Percentiles rank a stretch among this genome's conserved stretches.
phyloP scores from a whole-genome alignment of 345 rosid genomes.

The Euphorbia peplus region DNA sequence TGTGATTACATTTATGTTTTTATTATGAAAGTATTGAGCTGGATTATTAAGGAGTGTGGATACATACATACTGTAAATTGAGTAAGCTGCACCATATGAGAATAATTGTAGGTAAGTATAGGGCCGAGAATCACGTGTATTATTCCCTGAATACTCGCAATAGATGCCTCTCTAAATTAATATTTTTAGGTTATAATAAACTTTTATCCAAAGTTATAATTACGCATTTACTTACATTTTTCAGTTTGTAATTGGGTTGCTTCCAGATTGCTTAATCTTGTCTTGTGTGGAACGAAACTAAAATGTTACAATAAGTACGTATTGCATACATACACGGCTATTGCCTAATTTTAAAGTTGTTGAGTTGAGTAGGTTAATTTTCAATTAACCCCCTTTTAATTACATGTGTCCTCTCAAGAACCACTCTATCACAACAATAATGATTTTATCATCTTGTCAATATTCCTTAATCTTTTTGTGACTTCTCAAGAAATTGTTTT shows the following conservation, averaged over 20 bases:
- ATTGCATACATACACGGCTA: background rate
- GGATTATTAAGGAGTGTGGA: background rate
- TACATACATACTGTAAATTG: background rate
- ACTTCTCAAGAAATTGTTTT: no score
- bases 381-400: background rate
- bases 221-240: background rate
- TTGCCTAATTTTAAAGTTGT: background rate
- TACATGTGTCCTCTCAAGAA: background rate
- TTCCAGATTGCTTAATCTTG: constrained; percentile 35
- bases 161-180: constrained; percentile 28
- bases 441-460: background rate
- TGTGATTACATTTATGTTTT: no score
- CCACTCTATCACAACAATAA: background rate
- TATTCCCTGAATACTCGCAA: constrained; percentile 52
- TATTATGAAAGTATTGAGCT: background rate
- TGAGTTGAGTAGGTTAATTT: no score
- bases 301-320: background rate
- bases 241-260: constrained; percentile 27
- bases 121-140: constrained; percentile 38
- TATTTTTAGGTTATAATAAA: background rate
- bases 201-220: background rate
- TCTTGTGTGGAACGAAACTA: constrained; percentile 39
- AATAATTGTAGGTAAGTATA: background rate
- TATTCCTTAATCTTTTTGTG: background rate
- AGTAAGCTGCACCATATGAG: background rate